phyloP scores from a whole-genome alignment of 2,329 filamentous ascomycete genomes.

The Curvularia hawaiiensis region DNA sequence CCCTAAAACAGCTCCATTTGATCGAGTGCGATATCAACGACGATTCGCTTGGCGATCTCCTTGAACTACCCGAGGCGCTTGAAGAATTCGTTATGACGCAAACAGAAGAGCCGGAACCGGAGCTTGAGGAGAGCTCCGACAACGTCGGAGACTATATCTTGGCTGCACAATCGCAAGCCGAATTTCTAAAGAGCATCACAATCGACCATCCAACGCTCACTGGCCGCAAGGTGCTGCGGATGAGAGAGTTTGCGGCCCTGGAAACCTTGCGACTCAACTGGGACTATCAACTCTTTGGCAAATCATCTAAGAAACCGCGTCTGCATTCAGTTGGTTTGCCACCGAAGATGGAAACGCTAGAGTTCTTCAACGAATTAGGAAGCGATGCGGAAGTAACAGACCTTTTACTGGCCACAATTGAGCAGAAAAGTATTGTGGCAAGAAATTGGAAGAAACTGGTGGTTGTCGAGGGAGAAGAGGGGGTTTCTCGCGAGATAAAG shows the following conservation, averaged over 20 bases:
- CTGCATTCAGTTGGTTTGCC: constrained; percentile 40
- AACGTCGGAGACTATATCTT: constrained; percentile 41
- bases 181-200: constrained; percentile 36
- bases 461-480: constrained; percentile 33
- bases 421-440: constrained; percentile 35
- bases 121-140: constrained; percentile 41
- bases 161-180: constrained; percentile 35
- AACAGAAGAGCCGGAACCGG: constrained; percentile 35
- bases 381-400: constrained; percentile 40
- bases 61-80: constrained; percentile 39
- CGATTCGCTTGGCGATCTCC: constrained; percentile 37
- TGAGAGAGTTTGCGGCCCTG: constrained; percentile 35
- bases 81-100: constrained; percentile 44
- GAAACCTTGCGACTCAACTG: constrained; percentile 37
- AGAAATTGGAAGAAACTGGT: constrained; percentile 32
- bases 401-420: constrained; percentile 32
- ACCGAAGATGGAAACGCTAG: constrained; percentile 33
- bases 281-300: constrained; percentile 42
- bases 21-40: constrained; percentile 44
- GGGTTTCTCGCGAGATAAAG: constrained; percentile 31
- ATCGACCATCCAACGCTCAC: constrained; percentile 37
- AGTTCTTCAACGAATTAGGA: constrained; percentile 42
- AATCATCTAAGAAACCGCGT: constrained; percentile 39
- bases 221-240: constrained; percentile 36
- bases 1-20: constrained; percentile 33